Base-by-base conservation (phyloP, 2,329 filamentous ascomycete species). In the Botrytis sinoallii region DNA sequence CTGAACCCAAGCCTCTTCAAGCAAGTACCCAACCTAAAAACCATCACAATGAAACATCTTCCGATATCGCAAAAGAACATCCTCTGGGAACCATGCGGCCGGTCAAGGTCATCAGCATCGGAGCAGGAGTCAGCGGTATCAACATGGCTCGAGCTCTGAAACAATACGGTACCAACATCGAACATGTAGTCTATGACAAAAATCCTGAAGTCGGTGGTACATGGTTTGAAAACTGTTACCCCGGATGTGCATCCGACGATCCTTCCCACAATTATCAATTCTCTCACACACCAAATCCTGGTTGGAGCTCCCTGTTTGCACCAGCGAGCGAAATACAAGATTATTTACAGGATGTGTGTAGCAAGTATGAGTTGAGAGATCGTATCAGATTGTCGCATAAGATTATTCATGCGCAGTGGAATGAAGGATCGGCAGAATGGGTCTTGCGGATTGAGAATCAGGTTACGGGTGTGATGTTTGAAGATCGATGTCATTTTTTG, bases 231-330 rank as follows among this genome's bases (percentile, higher is more conserved):
- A 89, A 89, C 77, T 82, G 84, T 32, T 90, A 90, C 75, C 88
- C 88, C 0, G 88, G 88, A 18, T 88, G 87, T 76, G 83, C 83
- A 71, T 89, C 87, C 78, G 88, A 89, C 78, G 84, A 89, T 44
- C 87, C 77, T n/a, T 75, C 77, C 18, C 88, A 90, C 81, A 89
- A 87, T 80, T 91, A 91, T 78, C 88, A 89, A 78, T 90, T 89
- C 78, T 87, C 87, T 3, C 90, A 87, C 85, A 84, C 86, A 72
- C 87, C 86, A 3, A 91, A 90, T 78, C 85, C 85, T 10, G 84
- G 85, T 57, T 91, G 89, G 89, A 84, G 85, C 29, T 85, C 86
- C 72, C 88, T 90, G 78, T 90, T 88, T 77, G 84, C 87, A 0
- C 81, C 84, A 0, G 86, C 86, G 0, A 81, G 82, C 0, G 89